A percentile compares a stretch with the other conserved stretches of the same genome.
Conservation (phyloP, 345 rosid genomes). For the Eucalyptus polyanthemos region DNA sequence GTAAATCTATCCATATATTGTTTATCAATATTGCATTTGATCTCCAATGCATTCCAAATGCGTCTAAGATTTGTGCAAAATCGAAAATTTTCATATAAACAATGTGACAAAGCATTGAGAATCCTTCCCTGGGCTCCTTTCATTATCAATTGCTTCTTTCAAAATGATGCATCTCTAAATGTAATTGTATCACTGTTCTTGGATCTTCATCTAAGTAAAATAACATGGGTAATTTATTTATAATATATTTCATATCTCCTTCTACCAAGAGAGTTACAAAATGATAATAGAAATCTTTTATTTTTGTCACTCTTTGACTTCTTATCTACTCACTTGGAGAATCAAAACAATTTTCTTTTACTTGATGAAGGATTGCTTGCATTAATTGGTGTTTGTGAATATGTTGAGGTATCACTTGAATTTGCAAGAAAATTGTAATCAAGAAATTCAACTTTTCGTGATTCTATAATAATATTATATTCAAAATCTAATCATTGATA, state of each 20-base stretch:
- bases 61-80: neutral
- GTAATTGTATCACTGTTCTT: neutral
- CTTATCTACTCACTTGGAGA: neutral
- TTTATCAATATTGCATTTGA: neutral
- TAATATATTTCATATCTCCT: neutral
- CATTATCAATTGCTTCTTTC: neutral
- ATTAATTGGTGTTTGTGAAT: neutral
- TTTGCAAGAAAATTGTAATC: neutral
- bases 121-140: neutral
- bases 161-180: neutral
- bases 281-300: neutral
- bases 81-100: neutral
- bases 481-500: neutral
- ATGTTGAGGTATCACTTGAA: neutral
- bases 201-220: neutral
- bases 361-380: neutral
- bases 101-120: neutral
- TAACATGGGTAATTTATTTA: neutral
- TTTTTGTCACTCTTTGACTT: neutral
- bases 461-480: neutral
- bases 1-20: neutral
- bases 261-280: neutral
- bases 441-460: neutral
- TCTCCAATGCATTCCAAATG: neutral
- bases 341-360: neutral